These are phyloP conservation scores for Cladophialophora chaetospira DNA, from an alignment of 2,329 filamentous ascomycete genomes.

Conservation along the genomic window DNA sequence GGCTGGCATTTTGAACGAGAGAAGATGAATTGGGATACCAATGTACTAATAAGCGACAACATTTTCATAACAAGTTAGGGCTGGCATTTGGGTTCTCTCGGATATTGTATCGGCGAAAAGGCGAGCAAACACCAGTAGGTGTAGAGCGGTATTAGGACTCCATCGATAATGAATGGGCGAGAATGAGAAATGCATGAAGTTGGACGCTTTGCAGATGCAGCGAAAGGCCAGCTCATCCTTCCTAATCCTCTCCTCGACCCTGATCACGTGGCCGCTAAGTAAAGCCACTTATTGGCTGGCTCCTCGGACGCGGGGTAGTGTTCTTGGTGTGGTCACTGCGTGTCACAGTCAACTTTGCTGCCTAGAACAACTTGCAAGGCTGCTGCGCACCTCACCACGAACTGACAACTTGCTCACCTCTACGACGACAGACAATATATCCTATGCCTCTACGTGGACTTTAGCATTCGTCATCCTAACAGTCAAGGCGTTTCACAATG, in stretches of 20 bases:
- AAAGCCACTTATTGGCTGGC: no score
- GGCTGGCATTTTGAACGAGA: conserved; percentile 12
- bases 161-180: neutral
- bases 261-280: no score
- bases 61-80: conserved; percentile 8
- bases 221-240: no score
- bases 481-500: conserved; percentile 21
- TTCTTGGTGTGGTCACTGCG: no score
- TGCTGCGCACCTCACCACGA: conserved; percentile 1
- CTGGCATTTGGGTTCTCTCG: conserved; percentile 2
- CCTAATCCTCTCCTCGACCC: no score
- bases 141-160: neutral
- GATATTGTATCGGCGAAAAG: neutral
- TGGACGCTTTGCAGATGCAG: no score
- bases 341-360: no score
- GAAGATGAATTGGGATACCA: conserved; percentile 20
- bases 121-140: neutral
- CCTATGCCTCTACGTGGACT: conserved; percentile 1
- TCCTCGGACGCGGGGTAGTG: no score
- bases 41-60: conserved; percentile 21
- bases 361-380: neutral
- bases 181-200: neutral
- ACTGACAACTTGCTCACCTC: neutral
- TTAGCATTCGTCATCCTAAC: neutral
- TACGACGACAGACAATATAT: neutral